These are phyloP conservation scores for Senna tora DNA, from an alignment of 306 rosid genomes.

Conservation along the genomic window DNA sequence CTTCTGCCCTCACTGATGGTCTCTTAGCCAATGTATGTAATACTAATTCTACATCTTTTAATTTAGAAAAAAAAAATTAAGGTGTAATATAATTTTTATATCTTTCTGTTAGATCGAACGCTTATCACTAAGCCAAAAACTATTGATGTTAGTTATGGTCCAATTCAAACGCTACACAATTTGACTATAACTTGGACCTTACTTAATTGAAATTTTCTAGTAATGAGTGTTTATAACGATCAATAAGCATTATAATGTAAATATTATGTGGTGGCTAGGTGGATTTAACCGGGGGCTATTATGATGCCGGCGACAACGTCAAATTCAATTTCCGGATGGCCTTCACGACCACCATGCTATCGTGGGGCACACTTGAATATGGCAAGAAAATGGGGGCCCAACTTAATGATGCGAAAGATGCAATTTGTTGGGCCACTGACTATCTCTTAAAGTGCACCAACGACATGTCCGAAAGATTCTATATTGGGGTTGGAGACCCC, in stretches of 20 bases:
- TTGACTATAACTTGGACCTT: too few relatives aligned
- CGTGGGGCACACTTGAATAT: slow-evolving; percentile 79
- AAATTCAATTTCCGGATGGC: slow-evolving; percentile 97
- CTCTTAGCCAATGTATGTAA: slow-evolving; percentile 57
- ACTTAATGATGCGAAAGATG: slow-evolving; percentile 52
- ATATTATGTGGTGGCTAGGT: slow-evolving; percentile 54
- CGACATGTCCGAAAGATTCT: slow-evolving; percentile 66
- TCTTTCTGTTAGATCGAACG: too few relatives aligned
- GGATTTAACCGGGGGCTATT: slow-evolving; percentile 85
- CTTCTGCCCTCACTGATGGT: slow-evolving; percentile 79
- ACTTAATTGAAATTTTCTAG: too few relatives aligned
- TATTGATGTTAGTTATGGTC: too few relatives aligned
- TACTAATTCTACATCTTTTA: too few relatives aligned
- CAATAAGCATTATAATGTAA: too few relatives aligned
- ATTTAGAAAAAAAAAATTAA: too few relatives aligned
- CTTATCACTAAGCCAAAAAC: too few relatives aligned
- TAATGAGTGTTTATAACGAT: too few relatives aligned
- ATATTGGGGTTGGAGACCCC: slow-evolving; percentile 88
- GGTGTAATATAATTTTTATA: too few relatives aligned
- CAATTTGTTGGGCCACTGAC: slow-evolving; percentile 82
- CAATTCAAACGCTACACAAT: too few relatives aligned
- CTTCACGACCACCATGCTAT: slow-evolving; percentile 80
- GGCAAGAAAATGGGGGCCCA: slow-evolving; percentile 76
- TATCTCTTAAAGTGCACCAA: slow-evolving; percentile 77
- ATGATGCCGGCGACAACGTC: slow-evolving; percentile 97